phyloP scores from a whole-genome alignment of 495 filamentous ascomycete species.

The Durotheca rogersii region DNA sequence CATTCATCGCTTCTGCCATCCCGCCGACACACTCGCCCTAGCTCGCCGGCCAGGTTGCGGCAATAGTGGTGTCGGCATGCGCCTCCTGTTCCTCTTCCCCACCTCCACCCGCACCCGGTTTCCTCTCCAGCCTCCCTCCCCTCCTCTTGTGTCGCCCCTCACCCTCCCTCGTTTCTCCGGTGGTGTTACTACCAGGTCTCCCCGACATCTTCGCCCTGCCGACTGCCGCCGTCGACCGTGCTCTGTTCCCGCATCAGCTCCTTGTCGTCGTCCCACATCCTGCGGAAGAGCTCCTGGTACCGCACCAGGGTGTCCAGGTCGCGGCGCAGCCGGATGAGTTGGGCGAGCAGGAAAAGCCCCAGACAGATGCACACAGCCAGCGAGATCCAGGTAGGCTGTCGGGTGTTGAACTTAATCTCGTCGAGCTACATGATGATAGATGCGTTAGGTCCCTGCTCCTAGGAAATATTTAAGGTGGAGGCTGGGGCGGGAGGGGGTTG shows the following conservation, averaged over 20 bases:
- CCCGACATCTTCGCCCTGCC: neutral
- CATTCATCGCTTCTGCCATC: too few species aligned
- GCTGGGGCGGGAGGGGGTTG: neutral
- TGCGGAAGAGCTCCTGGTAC: constrained; percentile 20
- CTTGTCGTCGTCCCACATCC: constrained; percentile 29
- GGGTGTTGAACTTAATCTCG: constrained; percentile 18
- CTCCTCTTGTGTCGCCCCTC: neutral
- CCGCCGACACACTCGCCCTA: too few species aligned
- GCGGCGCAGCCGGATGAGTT: constrained; percentile 11
- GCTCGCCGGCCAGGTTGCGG: too few species aligned
- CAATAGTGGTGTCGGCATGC: too few species aligned
- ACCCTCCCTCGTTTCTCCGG: neutral
- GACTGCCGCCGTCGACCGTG: constrained; percentile 3
- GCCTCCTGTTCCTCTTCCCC: too few species aligned
- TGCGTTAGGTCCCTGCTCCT: too few species aligned
- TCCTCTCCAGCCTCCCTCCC: neutral
- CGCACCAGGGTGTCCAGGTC: constrained; percentile 14
- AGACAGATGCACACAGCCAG: constrained; percentile 10
- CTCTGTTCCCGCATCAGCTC: neutral
- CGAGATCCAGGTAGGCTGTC: constrained; percentile 20
- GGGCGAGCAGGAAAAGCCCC: constrained; percentile 23
- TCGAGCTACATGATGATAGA: constrained; percentile 26
- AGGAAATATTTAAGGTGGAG: too few species aligned
- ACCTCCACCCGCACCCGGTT: too few species aligned
- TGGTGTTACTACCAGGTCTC: neutral